Evolutionary conservation across 371 early-diverging fungal genomes (phyloP), one percentile per base, ranked within the genome.

Genomic region (Mucor saturninus): DNA sequence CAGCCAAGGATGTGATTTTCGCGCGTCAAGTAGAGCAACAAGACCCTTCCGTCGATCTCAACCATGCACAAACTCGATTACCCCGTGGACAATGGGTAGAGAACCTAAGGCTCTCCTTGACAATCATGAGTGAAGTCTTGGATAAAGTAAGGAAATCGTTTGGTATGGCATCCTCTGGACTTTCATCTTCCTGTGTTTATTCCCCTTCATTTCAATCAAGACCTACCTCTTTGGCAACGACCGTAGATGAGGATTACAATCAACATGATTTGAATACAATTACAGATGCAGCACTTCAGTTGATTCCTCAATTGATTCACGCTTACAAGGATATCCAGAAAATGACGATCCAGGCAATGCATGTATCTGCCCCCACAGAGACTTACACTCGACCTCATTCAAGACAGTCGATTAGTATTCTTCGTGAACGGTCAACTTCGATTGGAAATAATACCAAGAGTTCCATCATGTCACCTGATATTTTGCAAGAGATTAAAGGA

Each of bases 91-190:
- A 79, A 55, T 83, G 83, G 85, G 72, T 80, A 21, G 86, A 86
- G 57, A 84, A 85, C 58, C 50, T 88, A 35, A 64, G 83, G 42
- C 48, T 86, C 13, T 83, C 86, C 4, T 56, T 86, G 15, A 80
- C 83, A 4, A 81, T 89, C 15, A 56, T 85, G 15, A 79, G 74
- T 15, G 85, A 86, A 40, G 54, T 88, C 6, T 54, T 88, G 21
- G 84, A 86, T 28, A 77, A 77, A 60, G 77, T 86, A 6, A 80
- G 86, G 46, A 71, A 65, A 54, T 60, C 79, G 0, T 67, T 73
- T 15, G 79, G 77, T 8, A 68, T 78, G 71, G 48, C 72, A 3
- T 67, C 73, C 0, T 64, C 74, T 10, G 73, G 77, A 3, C 31
- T 76, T 2, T 68, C 74, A 1, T 67, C 75, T 4, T 68, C 76